A percentile compares a stretch with the other conserved stretches of the same genome.
These are phyloP conservation scores for Pichia sp. DNA, from an alignment of 1,139 yeast genomes.

Conservation along the genomic window DNA sequence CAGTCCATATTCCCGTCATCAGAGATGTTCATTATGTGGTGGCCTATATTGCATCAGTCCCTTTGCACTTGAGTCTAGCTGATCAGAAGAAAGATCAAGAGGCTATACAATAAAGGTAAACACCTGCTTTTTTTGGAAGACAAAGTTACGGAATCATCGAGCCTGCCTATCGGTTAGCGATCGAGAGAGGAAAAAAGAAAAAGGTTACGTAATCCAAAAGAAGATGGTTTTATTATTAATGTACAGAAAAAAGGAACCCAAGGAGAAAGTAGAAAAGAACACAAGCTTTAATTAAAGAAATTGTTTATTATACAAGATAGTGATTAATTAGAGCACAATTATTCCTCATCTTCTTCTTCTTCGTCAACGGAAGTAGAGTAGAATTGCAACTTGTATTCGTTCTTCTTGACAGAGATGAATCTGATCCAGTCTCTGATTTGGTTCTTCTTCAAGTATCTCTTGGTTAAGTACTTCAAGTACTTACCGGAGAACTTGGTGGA, in stretches of 20 bases:
- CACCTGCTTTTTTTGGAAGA: not conserved
- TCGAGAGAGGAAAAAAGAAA: not conserved
- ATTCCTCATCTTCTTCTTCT: constrained; percentile 79
- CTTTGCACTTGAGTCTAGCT: not conserved
- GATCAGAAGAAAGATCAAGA: not conserved
- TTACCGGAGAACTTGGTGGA: constrained; percentile 98
- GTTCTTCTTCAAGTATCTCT: constrained; percentile 99
- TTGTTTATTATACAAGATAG: not conserved
- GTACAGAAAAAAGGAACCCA: not conserved
- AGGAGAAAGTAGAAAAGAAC: constrained; percentile 9
- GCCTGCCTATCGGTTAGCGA: not conserved
- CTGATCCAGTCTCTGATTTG: constrained; percentile 99
- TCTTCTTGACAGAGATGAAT: constrained; percentile 93
- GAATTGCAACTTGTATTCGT: constrained; percentile 98
- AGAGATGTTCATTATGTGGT: not conserved
- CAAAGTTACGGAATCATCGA: not conserved
- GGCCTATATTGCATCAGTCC: not conserved
- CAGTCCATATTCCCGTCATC: not conserved
- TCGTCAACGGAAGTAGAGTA: constrained; percentile 96
- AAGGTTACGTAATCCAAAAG: constrained; percentile 3
- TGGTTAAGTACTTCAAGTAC: constrained; percentile 98
- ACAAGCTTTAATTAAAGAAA: constrained; percentile 6
- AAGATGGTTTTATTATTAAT: not conserved
- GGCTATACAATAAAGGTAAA: not conserved
- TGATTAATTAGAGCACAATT: constrained; percentile 29